Conservation (phyloP, 2,329 filamentous ascomycete genomes). For the Orbilia quercus region DNA sequence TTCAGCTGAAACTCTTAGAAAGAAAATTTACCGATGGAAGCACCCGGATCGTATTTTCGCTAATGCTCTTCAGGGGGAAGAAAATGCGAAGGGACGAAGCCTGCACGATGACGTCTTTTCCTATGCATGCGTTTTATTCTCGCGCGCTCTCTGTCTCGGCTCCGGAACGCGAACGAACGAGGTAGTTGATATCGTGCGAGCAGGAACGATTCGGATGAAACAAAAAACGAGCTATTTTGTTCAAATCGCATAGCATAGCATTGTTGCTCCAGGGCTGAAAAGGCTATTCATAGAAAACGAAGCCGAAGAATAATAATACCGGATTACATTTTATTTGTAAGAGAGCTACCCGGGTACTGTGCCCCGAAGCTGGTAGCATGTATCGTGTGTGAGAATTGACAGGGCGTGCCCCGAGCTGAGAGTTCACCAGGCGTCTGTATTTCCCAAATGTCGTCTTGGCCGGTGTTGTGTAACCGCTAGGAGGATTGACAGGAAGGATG, state of each 20-base stretch:
- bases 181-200: slow-evolving; percentile 36
- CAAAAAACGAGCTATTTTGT: slow-evolving; percentile 27
- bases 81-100: slow-evolving; percentile 20
- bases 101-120: slow-evolving; percentile 50
- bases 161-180: slow-evolving; percentile 13
- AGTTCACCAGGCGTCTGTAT: neutral
- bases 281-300: slow-evolving; percentile 7
- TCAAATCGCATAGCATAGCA: too few species aligned
- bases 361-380: neutral
- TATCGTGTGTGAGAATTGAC: neutral
- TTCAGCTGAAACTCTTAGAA: too few species aligned
- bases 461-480: slow-evolving; percentile 33
- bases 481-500: slow-evolving; percentile 1
- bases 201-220: slow-evolving; percentile 49
- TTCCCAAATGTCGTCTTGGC: neutral
- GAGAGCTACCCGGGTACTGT: neutral
- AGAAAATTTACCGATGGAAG: slow-evolving; percentile 29
- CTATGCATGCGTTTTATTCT: slow-evolving; percentile 23
- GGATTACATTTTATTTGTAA: neutral
- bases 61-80: slow-evolving; percentile 32
- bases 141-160: slow-evolving; percentile 16
- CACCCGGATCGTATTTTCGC: slow-evolving; percentile 40
- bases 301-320: slow-evolving; percentile 3
- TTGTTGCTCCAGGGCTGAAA: slow-evolving; percentile 14
- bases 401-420: neutral